Conservation (phyloP, 2,329 filamentous ascomycete genomes). For the Dendrostoma leiphaemia region DNA sequence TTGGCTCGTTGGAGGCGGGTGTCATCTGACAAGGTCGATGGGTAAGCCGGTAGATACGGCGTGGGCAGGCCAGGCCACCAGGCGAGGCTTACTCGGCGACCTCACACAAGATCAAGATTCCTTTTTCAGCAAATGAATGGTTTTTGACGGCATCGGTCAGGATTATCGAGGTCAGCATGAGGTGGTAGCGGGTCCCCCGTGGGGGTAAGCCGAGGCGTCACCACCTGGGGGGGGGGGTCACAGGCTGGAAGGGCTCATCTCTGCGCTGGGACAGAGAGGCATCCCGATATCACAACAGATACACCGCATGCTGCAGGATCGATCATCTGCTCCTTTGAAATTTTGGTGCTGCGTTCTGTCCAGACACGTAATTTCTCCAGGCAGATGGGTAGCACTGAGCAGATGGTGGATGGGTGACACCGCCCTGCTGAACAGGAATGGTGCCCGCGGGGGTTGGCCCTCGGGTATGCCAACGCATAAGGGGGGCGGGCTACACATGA, state of each 20-base stretch:
- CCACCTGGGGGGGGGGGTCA: neutral
- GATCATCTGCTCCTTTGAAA: slow-evolving; percentile 16
- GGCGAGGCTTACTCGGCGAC: slow-evolving; percentile 9
- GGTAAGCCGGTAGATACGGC: slow-evolving; percentile 10
- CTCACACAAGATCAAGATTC: neutral
- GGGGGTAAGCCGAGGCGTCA: slow-evolving; percentile 8
- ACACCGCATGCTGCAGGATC: slow-evolving; percentile 3
- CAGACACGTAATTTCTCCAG: neutral
- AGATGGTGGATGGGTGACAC: neutral
- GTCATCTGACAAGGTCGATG: slow-evolving; percentile 15
- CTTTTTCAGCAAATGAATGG: too few relatives aligned
- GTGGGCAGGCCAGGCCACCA: slow-evolving; percentile 9
- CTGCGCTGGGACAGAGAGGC: neutral
- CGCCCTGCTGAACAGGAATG: neutral
- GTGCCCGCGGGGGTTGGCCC: neutral
- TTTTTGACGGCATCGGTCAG: too few relatives aligned
- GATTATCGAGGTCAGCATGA: slow-evolving; percentile 7
- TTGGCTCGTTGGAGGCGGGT: too few relatives aligned
- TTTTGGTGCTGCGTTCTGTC: neutral
- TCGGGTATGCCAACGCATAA: slow-evolving; percentile 11
- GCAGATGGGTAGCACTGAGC: neutral
- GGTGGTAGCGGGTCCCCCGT: slow-evolving; percentile 8
- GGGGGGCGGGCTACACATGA: slow-evolving; percentile 11
- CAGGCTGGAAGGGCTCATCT: neutral
- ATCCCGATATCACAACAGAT: neutral